These are phyloP conservation scores for Atractiella rhizophila DNA, from an alignment of 768 basidiomycete genomes.

Conservation along the genomic window DNA sequence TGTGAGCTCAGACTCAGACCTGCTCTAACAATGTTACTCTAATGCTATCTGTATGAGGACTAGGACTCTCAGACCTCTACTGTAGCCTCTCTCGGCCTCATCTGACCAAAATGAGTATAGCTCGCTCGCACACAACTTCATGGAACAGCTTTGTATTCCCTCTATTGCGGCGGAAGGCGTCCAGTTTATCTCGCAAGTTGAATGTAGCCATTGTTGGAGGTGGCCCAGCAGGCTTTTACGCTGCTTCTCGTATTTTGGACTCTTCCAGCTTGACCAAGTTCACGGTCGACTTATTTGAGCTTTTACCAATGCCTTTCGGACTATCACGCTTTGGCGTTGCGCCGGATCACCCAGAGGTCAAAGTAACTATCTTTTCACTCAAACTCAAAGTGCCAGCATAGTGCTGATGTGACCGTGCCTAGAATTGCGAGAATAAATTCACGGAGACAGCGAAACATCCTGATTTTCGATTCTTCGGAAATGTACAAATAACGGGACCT, in stretches of 20 bases:
- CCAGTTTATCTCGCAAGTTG: slow-evolving; percentile 24
- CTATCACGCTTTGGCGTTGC: slow-evolving; percentile 89
- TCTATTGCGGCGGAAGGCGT: too few relatives aligned
- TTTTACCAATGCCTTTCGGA: slow-evolving; percentile 81
- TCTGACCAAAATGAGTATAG: too few relatives aligned
- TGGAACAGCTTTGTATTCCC: too few relatives aligned
- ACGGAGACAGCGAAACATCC: slow-evolving; percentile 52
- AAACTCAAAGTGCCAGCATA: neutral
- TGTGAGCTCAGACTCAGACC: too few relatives aligned
- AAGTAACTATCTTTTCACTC: slow-evolving; percentile 29
- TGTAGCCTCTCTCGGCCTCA: too few relatives aligned
- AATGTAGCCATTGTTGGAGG: slow-evolving; percentile 80
- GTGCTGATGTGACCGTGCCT: slow-evolving; percentile 8
- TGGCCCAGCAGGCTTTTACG: slow-evolving; percentile 91
- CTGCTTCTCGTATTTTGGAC: slow-evolving; percentile 51
- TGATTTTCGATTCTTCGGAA: slow-evolving; percentile 73
- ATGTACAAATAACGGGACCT: slow-evolving; percentile 29
- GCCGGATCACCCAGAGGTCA: slow-evolving; percentile 95
- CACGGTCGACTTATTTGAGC: slow-evolving; percentile 67
- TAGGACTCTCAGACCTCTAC: too few relatives aligned
- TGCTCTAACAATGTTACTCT: too few relatives aligned
- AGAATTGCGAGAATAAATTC: slow-evolving; percentile 96
- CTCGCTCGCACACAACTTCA: too few relatives aligned
- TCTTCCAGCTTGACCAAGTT: slow-evolving; percentile 20
- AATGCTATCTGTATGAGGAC: too few relatives aligned